phyloP scores from a whole-genome alignment of 2,329 filamentous ascomycete species.

The Phaeosphaeria sp. region DNA sequence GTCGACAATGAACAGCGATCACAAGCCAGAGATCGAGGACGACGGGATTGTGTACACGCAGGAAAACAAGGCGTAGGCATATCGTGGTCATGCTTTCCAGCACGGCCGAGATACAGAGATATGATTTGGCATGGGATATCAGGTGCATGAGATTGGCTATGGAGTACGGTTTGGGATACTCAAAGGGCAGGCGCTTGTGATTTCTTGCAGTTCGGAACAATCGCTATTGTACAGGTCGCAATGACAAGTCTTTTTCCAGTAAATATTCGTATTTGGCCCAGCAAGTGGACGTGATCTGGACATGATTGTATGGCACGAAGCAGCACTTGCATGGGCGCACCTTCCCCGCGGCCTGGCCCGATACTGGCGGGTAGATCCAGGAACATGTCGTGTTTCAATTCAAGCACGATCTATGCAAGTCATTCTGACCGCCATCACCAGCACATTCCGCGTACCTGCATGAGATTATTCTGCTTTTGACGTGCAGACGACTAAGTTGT shows the following conservation, averaged over 20 bases:
- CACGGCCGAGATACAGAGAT: background rate
- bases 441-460: background rate
- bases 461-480: background rate
- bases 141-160: background rate
- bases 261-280: background rate
- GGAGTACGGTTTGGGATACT: background rate
- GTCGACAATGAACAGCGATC: constrained; percentile 66
- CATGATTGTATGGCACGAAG: constrained; percentile 9
- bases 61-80: constrained; percentile 15
- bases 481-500: background rate
- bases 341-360: constrained; percentile 24
- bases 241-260: background rate
- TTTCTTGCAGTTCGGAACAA: background rate
- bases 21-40: constrained; percentile 75
- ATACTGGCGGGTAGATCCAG: constrained; percentile 20
- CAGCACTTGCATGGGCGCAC: constrained; percentile 8
- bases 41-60: constrained; percentile 69
- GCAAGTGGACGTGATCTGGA: background rate
- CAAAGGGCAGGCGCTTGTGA: background rate
- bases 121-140: background rate
- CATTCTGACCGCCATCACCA: constrained; percentile 1
- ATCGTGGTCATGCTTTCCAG: background rate
- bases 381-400: constrained; percentile 32
- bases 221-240: background rate
- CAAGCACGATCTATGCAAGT: constrained; percentile 26